Percentiles rank a stretch among this genome's conserved stretches.
These are phyloP conservation scores for Aphanomyces invadans DNA, from an alignment of 352 stramenopile species.

Conservation along the genomic window DNA sequence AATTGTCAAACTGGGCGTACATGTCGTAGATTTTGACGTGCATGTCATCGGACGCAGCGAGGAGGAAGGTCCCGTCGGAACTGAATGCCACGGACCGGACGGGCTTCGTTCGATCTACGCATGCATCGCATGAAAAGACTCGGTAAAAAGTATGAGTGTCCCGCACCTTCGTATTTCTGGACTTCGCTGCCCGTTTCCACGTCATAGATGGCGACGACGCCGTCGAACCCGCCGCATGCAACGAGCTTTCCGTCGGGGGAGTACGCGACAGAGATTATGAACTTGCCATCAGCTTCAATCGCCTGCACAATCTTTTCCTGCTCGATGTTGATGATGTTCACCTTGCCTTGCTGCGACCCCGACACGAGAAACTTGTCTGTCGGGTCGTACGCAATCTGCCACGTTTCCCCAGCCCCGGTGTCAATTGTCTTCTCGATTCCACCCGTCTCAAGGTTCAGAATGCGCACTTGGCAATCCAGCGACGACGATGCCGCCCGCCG, in stretches of 20 bases:
- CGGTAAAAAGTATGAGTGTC: too few relatives aligned
- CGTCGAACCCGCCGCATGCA: constrained; percentile 70
- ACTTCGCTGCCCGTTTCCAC: constrained; percentile 64
- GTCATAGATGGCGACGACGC: constrained; percentile 81
- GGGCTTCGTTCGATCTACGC: constrained; percentile 73
- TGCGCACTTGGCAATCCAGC: constrained; percentile 73
- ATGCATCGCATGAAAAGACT: neutral
- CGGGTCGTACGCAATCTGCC: constrained; percentile 77
- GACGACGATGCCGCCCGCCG: constrained; percentile 72
- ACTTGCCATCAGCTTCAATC: constrained; percentile 33
- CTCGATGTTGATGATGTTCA: constrained; percentile 82
- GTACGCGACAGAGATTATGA: constrained; percentile 27
- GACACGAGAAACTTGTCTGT: constrained; percentile 76
- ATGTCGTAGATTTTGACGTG: constrained; percentile 89
- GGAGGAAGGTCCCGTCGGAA: constrained; percentile 71
- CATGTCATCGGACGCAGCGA: constrained; percentile 87
- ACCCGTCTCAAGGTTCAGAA: constrained; percentile 66
- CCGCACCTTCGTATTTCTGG: constrained; percentile 81
- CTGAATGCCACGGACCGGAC: constrained; percentile 82
- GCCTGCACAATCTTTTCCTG: constrained; percentile 68
- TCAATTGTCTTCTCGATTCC: constrained; percentile 79
- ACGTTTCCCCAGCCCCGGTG: constrained; percentile 77
- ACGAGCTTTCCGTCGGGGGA: constrained; percentile 77
- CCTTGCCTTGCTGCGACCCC: constrained; percentile 77
- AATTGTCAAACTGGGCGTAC: constrained; percentile 58